These are phyloP conservation scores for Colletotrichum spinosum DNA, from an alignment of 2,329 filamentous ascomycete genomes.

Conservation along the genomic window DNA sequence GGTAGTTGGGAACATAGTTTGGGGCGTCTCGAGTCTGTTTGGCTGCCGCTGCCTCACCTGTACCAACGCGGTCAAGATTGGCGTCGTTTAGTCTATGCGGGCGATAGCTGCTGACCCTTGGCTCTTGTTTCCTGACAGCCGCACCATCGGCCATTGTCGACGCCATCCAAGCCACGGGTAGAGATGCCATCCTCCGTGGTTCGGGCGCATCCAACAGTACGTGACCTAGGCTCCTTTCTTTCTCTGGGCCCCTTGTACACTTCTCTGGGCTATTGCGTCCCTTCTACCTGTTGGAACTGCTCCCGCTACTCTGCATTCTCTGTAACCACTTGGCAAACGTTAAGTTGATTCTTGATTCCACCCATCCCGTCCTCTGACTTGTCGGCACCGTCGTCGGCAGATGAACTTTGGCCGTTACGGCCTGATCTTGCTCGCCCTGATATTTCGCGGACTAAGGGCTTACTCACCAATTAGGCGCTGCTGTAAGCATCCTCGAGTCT, in stretches of 20 bases:
- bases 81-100: background rate
- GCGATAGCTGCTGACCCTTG: constrained; percentile 24
- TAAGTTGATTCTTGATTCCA: constrained; percentile 27
- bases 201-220: constrained; percentile 86
- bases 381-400: constrained; percentile 23
- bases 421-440: constrained; percentile 10
- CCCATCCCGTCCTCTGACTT: constrained; percentile 18
- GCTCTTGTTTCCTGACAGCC: constrained; percentile 56
- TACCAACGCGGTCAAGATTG: constrained; percentile 21
- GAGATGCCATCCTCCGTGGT: constrained; percentile 93
- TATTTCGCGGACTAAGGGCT: constrained; percentile 8
- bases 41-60: constrained; percentile 7
- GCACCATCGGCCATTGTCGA: constrained; percentile 90
- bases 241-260: constrained; percentile 1
- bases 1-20: constrained; percentile 7
- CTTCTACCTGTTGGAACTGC: too few relatives aligned
- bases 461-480: constrained; percentile 67
- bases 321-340: constrained; percentile 32
- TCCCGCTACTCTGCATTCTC: background rate
- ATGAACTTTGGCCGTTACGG: background rate
- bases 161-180: constrained; percentile 88
- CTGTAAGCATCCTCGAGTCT: constrained; percentile 96
- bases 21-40: constrained; percentile 15
- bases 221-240: constrained; percentile 48
- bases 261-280: background rate